Conservation (phyloP, 805 yeast genomes). For the Cyberlindnera mississippiensis region DNA sequence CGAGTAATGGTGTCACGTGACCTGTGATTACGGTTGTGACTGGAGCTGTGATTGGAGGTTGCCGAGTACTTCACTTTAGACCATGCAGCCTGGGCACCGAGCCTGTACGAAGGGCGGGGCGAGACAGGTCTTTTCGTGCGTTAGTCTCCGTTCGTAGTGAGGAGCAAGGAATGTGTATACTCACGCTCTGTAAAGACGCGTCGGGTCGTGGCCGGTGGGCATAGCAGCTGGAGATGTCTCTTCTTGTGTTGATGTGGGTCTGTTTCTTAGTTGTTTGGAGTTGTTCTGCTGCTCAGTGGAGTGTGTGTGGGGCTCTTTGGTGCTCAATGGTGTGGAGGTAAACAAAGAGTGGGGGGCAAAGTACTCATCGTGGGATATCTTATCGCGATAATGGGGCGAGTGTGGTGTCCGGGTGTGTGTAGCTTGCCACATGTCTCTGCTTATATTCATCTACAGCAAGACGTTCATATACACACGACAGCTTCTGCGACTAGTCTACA, state of each 20-base stretch:
- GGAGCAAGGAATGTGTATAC: slow-evolving; percentile 10
- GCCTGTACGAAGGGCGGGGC: slow-evolving; percentile 19
- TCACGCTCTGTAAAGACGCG: slow-evolving; percentile 26
- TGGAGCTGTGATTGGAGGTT: slow-evolving; percentile 6
- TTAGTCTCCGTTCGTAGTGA: too few relatives aligned
- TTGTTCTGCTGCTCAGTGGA: background rate
- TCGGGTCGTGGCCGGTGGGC: slow-evolving; percentile 31
- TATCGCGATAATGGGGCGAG: background rate
- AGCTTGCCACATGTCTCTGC: background rate
- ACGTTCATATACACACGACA: too few relatives aligned
- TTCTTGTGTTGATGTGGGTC: too few relatives aligned
- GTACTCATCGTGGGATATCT: too few relatives aligned
- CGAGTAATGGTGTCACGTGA: too few relatives aligned
- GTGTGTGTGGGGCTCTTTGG: too few relatives aligned
- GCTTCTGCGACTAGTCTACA: too few relatives aligned
- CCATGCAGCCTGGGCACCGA: slow-evolving; percentile 29
- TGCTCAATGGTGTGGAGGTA: too few relatives aligned
- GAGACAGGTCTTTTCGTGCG: slow-evolving; percentile 20
- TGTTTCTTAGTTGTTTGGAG: background rate
- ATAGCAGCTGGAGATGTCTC: slow-evolving; percentile 9
- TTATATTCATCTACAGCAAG: too few relatives aligned
- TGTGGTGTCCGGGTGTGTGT: background rate
- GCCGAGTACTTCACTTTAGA: slow-evolving; percentile 21
- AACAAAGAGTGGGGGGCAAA: too few relatives aligned
- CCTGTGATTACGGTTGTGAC: too few relatives aligned